Base-by-base conservation (phyloP, 305 asterid species). In the Rubia balearica region DNA sequence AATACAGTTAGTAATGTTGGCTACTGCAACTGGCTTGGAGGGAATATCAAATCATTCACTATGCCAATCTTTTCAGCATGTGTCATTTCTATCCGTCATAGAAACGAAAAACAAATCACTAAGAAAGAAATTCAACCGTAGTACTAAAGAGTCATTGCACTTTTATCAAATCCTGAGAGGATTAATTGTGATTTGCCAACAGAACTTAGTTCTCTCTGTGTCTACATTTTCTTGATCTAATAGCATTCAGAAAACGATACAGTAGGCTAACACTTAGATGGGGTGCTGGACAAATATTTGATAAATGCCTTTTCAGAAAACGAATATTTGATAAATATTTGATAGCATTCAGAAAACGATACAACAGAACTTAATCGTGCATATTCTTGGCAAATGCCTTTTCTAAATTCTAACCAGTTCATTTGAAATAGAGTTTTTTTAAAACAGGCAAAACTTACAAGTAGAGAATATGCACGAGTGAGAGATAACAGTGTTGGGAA, bases 401-500 rank as follows among this genome's bases (percentile, higher is more conserved):
- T 33, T 67, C 16, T 4, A 12, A 22, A 13, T 48, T 30, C 55
- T 48, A 10, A 48, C 10, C 70, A 19, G 40, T 14, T 61, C 27
- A 61, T 11, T 46, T 61, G 12, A 63, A 55, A 27, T 17, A 41
- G 41, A 61, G 8, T n/a, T 46, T 53, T 46, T 24, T 16, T n/a
- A 19, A 24, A 69, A 71, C 48, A 74, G 60, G 79, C 73, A 81
- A 56, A 53, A 80, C 97, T 85, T 79, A 93, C 98, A 46, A 88
- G 92, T 70, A 76, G 78, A 74, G 91, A 84, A 81, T 93, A 93
- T 21, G 96, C 96, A 68, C 59, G 78, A 68, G 96, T 96, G 62
- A 93, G 97, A 48, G 98, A 88, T 73, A 80, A 43, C 83, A 89
- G 74, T 1, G 98, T 93, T 46, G 98, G 98, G 74, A 89, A 91